Conservation (phyloP, 108 stramenopile species). For the Fistulifera pelliculosa region DNA sequence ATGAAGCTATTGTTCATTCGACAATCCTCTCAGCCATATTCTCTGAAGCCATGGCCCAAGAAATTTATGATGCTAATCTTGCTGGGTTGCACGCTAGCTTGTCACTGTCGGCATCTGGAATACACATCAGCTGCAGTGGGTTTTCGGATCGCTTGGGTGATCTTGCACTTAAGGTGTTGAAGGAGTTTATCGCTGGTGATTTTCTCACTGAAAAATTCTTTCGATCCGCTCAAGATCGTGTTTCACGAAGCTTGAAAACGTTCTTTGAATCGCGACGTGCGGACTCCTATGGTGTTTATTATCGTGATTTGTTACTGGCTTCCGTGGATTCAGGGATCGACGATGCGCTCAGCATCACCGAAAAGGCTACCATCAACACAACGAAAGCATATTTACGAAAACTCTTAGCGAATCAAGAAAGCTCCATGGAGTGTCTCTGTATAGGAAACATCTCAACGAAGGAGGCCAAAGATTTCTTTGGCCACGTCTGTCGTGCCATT, state of each 20-base stretch:
- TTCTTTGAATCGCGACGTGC: conserved; percentile 64
- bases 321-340: conserved; percentile 42
- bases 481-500: background rate
- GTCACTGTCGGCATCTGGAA: conserved; percentile 50
- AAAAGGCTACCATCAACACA: conserved; percentile 30
- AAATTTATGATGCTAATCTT: conserved; percentile 74
- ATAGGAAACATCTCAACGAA: conserved; percentile 62
- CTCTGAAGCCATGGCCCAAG: conserved; percentile 61
- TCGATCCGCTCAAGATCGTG: conserved; percentile 49
- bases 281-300: conserved; percentile 61
- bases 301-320: conserved; percentile 49
- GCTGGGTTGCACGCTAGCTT: conserved; percentile 68
- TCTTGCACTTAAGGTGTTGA: conserved; percentile 44
- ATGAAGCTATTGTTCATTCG: conserved; percentile 31
- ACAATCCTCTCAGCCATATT: conserved; percentile 54
- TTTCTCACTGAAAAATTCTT: conserved; percentile 52
- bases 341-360: conserved; percentile 25
- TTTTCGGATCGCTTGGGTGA: conserved; percentile 73
- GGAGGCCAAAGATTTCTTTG: conserved; percentile 48
- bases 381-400: conserved; percentile 35
- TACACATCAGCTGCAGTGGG: conserved; percentile 52
- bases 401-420: conserved; percentile 32
- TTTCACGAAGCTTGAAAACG: conserved; percentile 41
- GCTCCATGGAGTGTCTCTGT: conserved; percentile 48
- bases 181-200: conserved; percentile 22